Conservation (phyloP, 164 flowering plant genomes). For the Magnolia kwangsiensis region DNA sequence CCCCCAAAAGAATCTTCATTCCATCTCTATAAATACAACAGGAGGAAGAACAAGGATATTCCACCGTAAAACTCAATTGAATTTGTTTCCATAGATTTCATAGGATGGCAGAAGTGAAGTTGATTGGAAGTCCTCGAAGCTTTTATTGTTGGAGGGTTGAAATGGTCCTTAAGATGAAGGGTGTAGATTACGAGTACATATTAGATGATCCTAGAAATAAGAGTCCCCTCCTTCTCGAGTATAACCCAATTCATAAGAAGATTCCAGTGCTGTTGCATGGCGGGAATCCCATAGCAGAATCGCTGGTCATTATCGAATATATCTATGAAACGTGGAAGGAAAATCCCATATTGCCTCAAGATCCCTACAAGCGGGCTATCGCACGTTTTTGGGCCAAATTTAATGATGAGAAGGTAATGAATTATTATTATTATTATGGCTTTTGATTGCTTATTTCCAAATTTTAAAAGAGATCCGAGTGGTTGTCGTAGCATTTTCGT, state of each 20-base stretch:
- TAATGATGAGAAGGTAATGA: neutral
- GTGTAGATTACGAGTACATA: neutral
- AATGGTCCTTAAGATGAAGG: neutral
- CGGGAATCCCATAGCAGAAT: neutral
- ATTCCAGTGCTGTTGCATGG: neutral
- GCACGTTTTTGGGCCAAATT: conserved; percentile 14
- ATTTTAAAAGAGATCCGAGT: too few species aligned
- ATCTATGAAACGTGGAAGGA: conserved; percentile 9
- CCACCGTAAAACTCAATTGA: too few species aligned
- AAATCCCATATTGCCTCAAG: conserved; percentile 7
- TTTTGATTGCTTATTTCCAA: too few species aligned
- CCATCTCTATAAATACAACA: too few species aligned
- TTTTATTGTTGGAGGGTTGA: neutral
- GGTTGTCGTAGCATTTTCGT: too few species aligned
- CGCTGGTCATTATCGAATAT: conserved; percentile 4
- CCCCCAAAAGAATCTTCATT: too few species aligned
- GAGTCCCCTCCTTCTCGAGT: neutral
- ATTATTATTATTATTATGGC: too few species aligned
- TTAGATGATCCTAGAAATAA: neutral
- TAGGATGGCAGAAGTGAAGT: too few species aligned
- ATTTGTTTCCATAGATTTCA: too few species aligned
- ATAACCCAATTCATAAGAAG: conserved; percentile 1
- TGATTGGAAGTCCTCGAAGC: neutral
- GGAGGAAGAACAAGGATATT: too few species aligned
- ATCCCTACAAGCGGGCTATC: conserved; percentile 6